These are phyloP conservation scores for Lepidium aucheri DNA, from an alignment of 345 rosid genomes.

Conservation along the genomic window DNA sequence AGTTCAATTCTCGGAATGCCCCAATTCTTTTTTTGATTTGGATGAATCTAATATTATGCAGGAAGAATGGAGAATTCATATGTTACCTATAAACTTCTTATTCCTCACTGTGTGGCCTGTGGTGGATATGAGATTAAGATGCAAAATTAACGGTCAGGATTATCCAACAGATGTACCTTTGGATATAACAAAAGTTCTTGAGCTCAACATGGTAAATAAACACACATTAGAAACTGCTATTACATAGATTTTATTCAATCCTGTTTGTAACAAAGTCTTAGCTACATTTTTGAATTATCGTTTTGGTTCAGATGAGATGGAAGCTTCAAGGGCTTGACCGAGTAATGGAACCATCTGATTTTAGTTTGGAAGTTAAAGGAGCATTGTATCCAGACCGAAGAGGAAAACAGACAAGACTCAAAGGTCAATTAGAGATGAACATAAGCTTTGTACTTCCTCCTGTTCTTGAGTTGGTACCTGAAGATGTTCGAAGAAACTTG, in stretches of 20 bases:
- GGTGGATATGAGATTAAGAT: conserved; percentile 73
- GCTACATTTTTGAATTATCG: not conserved
- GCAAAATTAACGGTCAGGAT: conserved; percentile 55
- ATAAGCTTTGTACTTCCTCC: conserved; percentile 78
- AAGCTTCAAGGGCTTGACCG: conserved; percentile 66
- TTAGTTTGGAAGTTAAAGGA: conserved; percentile 62
- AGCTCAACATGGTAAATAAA: conserved; percentile 64
- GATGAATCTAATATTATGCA: conserved; percentile 4
- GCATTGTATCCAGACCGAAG: conserved; percentile 50
- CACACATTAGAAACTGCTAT: not conserved
- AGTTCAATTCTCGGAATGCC: conserved; percentile 88
- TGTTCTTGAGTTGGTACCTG: conserved; percentile 55
- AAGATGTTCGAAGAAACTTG: conserved; percentile 48
- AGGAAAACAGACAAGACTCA: conserved; percentile 45
- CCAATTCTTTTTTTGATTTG: conserved; percentile 11
- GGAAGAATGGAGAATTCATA: conserved; percentile 88
- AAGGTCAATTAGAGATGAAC: conserved; percentile 69
- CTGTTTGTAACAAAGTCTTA: not conserved
- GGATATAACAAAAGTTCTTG: conserved; percentile 55
- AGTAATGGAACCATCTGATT: conserved; percentile 51
- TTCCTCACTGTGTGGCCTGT: conserved; percentile 70
- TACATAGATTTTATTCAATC: not conserved
- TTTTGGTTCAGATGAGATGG: conserved; percentile 59
- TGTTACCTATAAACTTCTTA: conserved; percentile 72
- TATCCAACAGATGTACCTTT: conserved; percentile 60